Base-by-base conservation (phyloP, 148 eudicot species). In the Cornus kousa region DNA sequence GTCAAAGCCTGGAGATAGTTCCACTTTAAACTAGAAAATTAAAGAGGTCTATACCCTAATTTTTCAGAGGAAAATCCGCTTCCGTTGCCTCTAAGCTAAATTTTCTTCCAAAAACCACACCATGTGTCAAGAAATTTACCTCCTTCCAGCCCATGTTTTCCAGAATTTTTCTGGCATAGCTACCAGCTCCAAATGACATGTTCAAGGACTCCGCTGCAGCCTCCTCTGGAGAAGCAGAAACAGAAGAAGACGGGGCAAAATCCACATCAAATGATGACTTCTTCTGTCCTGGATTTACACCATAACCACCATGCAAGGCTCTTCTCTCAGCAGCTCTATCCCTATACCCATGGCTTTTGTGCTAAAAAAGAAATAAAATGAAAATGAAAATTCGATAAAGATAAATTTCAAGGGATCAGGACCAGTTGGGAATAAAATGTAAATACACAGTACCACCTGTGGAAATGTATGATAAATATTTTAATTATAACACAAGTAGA, bases 281-380 rank as follows among this genome's bases (percentile, higher is more conserved):
- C 87, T 88, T 93, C 75, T 96, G 98, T 48, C 95, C 99, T 9
- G 91, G 97, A 73, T 90, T 97, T 70, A 87, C 85, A 65, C 98
- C 94, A 85, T 87, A 97, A 74, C 91, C 91, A 66, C 97, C 95
- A 60, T 94, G 98, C 83, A 97, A 80, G 59, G 87, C 88, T 89
- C 98, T 90, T 91, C 98, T 97, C 87, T 94, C 99, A 31, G 99
- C 95, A 85, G 99, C 99, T 81, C 99, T 86, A 73, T 97, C 98
- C 70, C 98, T 90, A 77, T 97, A 97, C 64, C 39, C 81, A 76
- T 80, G 78, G 74, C 72, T 68, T 76, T 82, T 85, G 67, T 83
- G 73, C 85, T 83, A 43, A 43, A 43, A 72, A 80, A 78, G 55
- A 8, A 71, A 43, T 33, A 7, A 62, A 78, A 72, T 9, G 40